Evolutionary conservation across 1,139 yeast species (phyloP).

Genomic region (Entelexis sorbosivorans): DNA sequence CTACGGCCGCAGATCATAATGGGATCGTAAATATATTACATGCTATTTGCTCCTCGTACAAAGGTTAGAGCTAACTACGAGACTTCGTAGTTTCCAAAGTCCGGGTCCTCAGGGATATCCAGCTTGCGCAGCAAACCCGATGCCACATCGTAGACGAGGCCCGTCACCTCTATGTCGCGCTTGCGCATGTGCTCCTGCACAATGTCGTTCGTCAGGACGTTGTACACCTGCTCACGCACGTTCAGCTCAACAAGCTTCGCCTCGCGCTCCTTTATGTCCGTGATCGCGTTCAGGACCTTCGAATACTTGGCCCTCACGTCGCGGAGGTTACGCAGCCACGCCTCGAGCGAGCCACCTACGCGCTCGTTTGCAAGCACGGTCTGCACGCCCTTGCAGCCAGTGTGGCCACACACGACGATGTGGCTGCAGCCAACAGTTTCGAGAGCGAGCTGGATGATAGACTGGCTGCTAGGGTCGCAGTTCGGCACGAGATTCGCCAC

Average conservation of each 20-base stretch:
- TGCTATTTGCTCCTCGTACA: not conserved
- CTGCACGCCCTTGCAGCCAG: conserved; percentile 94
- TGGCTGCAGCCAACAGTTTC: conserved; percentile 75
- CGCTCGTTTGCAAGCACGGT: conserved; percentile 64
- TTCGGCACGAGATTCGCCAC: conserved; percentile 73
- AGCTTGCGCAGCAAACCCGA: conserved; percentile 52
- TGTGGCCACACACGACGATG: conserved; percentile 91
- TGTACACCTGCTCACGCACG: conserved; percentile 49
- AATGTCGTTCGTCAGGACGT: conserved; percentile 57
- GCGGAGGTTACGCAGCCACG: conserved; percentile 66
- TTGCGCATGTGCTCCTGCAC: conserved; percentile 60
- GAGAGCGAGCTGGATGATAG: conserved; percentile 83
- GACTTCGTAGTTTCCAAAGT: conserved; percentile 18
- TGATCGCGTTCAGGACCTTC: conserved; percentile 32
- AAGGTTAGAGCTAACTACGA: no score
- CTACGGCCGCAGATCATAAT: no score
- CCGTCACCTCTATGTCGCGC: conserved; percentile 79
- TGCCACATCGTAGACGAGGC: conserved; percentile 75
- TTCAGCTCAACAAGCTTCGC: conserved; percentile 67
- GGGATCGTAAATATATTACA: not conserved
- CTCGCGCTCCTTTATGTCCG: conserved; percentile 41
- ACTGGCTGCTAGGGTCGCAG: conserved; percentile 65
- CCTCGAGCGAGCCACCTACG: conserved; percentile 64
- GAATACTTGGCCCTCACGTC: conserved; percentile 53
- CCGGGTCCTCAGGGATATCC: conserved; percentile 30